Evolutionary conservation across 2,329 filamentous ascomycete genomes (phyloP), one percentile per base, ranked within the genome.

Genomic region (Pyrenophora seminiperda): DNA sequence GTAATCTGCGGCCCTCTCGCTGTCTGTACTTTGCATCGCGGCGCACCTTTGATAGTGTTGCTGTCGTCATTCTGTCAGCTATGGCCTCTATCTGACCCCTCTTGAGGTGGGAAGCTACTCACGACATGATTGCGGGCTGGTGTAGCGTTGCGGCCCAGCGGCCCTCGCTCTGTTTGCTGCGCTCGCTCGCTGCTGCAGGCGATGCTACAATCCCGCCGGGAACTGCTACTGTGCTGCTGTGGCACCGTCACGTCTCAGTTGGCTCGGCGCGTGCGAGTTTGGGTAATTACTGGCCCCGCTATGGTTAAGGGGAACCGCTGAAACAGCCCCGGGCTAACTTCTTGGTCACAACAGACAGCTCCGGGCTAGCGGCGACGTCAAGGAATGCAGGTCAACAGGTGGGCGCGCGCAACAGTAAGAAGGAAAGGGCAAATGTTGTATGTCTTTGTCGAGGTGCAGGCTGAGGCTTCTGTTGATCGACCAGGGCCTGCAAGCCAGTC

Each of bases 11-110:
- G 14, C 3, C 45, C 14, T 14, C 3, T 22, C 2, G 5, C 1
- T 3, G 19, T 15, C 37, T 33, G 19, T 10, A 14, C 5, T 22
- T 10, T 14, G 41, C 34, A 18, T 47, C 15, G 41, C 33, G 41
- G 41, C 71, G 61, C 63, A 76, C 75, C 75, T 71, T 77, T 77
- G 65, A 77, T 77, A 24, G 72, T 74, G 64, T 77, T 77, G 62
- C 70, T 75, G 51, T 30, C 51, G 50, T 30, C 44, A 31, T 41
- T 47, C 37, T 44, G 53, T 70, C 76, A 83, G 81, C 79, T 74
- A 39, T 39, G 48, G 39, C 47, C 52, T 19, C 33, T 11, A 20
- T 31, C 54, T 52, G 51, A 43, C 50, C 50, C 32, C 41, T 40
- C 44, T 20, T 40, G 27, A n/a, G 13, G 20, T 31, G 33, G 44